Evolutionary conservation across 306 rosid genomes (phyloP).

Genomic region (Abrus pulchellus): DNA sequence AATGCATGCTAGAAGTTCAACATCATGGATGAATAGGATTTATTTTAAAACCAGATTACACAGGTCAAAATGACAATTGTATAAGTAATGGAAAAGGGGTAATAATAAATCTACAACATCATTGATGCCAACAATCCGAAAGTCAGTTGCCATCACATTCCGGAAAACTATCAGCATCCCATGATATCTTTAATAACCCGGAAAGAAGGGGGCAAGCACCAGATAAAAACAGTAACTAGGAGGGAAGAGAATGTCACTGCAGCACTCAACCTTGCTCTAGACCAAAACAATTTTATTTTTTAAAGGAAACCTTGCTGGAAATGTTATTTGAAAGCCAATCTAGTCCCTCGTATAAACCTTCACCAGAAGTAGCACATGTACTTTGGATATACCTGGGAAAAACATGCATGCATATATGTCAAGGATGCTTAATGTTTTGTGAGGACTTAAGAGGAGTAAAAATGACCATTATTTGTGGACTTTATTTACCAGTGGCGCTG

Average conservation of each 20-base stretch:
- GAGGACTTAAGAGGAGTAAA: background rate
- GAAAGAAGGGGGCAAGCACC: background rate
- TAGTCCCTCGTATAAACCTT: constrained; percentile 79
- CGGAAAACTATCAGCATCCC: constrained; percentile 30
- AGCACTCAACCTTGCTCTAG: background rate
- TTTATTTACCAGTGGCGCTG: constrained; percentile 70
- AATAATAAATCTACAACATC: constrained; percentile 24
- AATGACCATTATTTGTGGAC: constrained; percentile 6
- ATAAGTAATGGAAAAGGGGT: background rate
- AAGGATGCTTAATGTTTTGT: background rate
- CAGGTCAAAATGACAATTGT: constrained; percentile 5
- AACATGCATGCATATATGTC: constrained; percentile 19
- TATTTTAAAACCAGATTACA: constrained; percentile 37
- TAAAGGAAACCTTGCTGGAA: constrained; percentile 62
- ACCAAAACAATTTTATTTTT: background rate
- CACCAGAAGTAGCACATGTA: constrained; percentile 81
- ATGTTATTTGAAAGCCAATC: constrained; percentile 83
- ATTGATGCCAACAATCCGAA: constrained; percentile 8
- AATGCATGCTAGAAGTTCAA: constrained; percentile 1
- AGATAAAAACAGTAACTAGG: background rate
- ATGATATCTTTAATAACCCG: constrained; percentile 43
- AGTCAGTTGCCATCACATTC: constrained; percentile 8
- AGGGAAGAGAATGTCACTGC: background rate
- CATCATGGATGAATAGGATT: constrained; percentile 4
- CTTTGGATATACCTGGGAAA: constrained; percentile 74